Evolutionary conservation across 2,329 filamentous ascomycete species (phyloP).

Genomic region (Stachybotrys chartarum): DNA sequence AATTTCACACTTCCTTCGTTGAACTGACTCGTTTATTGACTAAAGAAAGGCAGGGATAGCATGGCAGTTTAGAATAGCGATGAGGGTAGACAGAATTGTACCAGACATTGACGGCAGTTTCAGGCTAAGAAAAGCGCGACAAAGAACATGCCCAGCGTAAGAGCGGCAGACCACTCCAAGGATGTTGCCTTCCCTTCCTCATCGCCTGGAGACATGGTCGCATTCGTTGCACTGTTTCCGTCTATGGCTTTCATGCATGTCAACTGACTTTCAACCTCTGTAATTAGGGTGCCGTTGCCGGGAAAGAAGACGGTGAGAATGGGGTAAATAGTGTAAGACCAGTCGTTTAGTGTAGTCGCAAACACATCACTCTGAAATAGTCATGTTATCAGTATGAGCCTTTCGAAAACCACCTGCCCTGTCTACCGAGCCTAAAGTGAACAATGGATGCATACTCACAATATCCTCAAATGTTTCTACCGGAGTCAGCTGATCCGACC

Average conservation of each 20-base stretch:
- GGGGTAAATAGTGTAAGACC: not conserved
- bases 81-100: no score
- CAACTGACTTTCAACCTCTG: slow-evolving; percentile 4
- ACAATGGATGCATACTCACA: not conserved
- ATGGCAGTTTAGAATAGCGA: no score
- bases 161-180: no score
- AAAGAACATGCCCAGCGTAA: no score
- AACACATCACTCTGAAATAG: not conserved
- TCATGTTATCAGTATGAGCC: not conserved
- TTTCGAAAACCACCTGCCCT: no score
- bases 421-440: no score
- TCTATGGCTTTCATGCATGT: slow-evolving; percentile 5
- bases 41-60: no score
- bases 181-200: no score
- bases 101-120: no score
- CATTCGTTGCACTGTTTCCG: not conserved
- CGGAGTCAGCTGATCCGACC: slow-evolving; percentile 2
- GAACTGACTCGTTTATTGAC: no score
- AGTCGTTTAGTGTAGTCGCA: not conserved
- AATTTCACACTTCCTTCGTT: no score
- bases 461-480: slow-evolving; percentile 1
- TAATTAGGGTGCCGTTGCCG: slow-evolving; percentile 1
- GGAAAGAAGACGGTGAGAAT: slow-evolving; percentile 8
- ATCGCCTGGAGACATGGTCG: not conserved
- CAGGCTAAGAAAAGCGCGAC: no score